These are phyloP conservation scores for Tuber borchii DNA, from an alignment of 495 filamentous ascomycete species.

Conservation along the genomic window DNA sequence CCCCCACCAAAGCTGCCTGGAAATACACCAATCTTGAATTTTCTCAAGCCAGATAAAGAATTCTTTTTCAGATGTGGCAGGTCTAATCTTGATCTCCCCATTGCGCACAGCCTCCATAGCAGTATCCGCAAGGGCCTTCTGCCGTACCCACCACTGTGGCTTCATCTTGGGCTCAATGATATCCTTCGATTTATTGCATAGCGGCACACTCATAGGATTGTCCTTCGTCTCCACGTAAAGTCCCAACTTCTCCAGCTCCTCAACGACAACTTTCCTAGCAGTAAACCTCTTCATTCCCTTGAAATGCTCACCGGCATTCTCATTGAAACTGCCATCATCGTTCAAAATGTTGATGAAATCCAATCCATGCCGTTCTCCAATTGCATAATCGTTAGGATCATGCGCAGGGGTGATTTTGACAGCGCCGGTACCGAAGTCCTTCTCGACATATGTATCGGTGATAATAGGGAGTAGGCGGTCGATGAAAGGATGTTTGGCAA, in stretches of 20 bases:
- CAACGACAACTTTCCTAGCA: conserved; percentile 50
- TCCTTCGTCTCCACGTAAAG: conserved; percentile 59
- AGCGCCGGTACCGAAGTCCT: conserved; percentile 72
- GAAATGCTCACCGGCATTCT: conserved; percentile 31
- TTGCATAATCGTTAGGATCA: conserved; percentile 71
- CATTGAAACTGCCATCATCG: conserved; percentile 38
- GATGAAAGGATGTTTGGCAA: conserved; percentile 64
- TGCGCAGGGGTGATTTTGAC: conserved; percentile 73
- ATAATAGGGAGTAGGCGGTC: conserved; percentile 61
- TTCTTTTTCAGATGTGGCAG: conserved; percentile 47
- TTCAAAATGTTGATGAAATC: conserved; percentile 44
- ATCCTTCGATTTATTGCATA: conserved; percentile 58
- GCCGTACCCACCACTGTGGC: conserved; percentile 73
- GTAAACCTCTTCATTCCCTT: conserved; percentile 52
- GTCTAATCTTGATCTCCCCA: conserved; percentile 55
- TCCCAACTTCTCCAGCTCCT: conserved; percentile 52
- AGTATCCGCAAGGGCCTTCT: conserved; percentile 56
- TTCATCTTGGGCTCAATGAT: conserved; percentile 63
- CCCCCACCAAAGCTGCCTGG: conserved; percentile 67
- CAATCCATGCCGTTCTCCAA: conserved; percentile 59
- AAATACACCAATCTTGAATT: conserved; percentile 68
- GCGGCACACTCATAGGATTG: conserved; percentile 59
- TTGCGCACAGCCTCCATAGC: conserved; percentile 46
- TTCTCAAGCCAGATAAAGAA: conserved; percentile 54
- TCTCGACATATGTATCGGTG: conserved; percentile 63